Evolutionary conservation across 202 grass and related monocot genomes (phyloP), one percentile per base, ranked within the genome.

Genomic region (Panicum virgatum): DNA sequence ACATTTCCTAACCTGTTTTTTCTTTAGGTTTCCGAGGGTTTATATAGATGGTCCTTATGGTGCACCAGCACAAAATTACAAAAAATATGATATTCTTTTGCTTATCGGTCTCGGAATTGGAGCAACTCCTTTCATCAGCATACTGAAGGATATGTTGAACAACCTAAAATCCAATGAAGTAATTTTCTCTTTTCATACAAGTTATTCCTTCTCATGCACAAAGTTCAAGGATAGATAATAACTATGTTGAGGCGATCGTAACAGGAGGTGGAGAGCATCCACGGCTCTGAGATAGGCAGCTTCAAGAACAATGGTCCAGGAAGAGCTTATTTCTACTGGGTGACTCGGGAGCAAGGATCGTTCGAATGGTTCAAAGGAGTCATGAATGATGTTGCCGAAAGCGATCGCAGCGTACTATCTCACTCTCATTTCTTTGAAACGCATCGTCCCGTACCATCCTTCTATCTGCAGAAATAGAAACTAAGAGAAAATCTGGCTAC

Each of bases 301-400:
- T 77, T 84, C 69, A 94, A 91, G 83, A 89, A 85, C 76, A 93
- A 91, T 83, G 90, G 84, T 10, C 96, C 96, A 39, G 91, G 89
- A 65, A 92, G 96, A 85, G 96, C 96, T 45, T 98, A 98, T 72
- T 98, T 98, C 82, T 98, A 98, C 83, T 98, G 96, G 92, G 96
- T 98, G 18, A 98, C 96, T 64, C 96, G 96, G 85, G 96, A 98
- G 75, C 96, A 98, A 88, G 96, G 96, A 46, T 98, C 96, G 3
- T 98, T 98, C n/a, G 96, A 98, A 52, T 98, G 96, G 96, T 98
- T 98, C 85, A 98, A 96, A 90, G 77, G 92, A 75, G 96, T 98
- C 85, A 95, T 98, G 96, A 95, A 98, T 59, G 96, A 98, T 67
- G 96, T 98, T 60, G 92, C 96, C 22, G 96, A 93, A 75, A 98